A percentile compares a stretch with the other conserved stretches of the same genome.
phyloP scores from a whole-genome alignment of 108 stramenopile genomes.

The Asterionellopsis glacialis region DNA sequence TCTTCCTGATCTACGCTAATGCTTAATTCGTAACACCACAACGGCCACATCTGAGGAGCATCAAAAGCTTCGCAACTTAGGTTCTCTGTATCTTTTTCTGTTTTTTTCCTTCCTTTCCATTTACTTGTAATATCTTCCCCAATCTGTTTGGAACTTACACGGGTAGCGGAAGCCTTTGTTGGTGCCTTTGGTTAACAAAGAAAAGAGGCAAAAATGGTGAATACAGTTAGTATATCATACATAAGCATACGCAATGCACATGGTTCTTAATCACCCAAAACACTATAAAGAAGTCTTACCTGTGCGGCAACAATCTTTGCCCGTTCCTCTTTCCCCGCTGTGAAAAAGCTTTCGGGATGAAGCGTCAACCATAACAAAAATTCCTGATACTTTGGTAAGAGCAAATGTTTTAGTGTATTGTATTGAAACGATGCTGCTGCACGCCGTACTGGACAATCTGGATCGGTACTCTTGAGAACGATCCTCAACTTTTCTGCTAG shows the following conservation, averaged over 20 bases:
- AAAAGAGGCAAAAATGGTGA: not conserved
- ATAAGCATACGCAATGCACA: not conserved
- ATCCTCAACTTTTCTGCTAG: conserved; percentile 1
- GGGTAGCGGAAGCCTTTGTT: conserved; percentile 27
- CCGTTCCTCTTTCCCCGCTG: conserved; percentile 44
- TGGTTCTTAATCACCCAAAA: not conserved
- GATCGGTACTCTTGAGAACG: conserved; percentile 12
- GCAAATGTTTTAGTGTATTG: conserved; percentile 39
- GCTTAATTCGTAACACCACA: conserved; percentile 74
- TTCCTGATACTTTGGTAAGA: conserved; percentile 69
- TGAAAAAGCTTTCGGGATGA: conserved; percentile 51
- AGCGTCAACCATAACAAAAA: conserved; percentile 66
- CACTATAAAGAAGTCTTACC: conserved; percentile 8
- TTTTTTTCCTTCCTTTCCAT: conserved; percentile 19
- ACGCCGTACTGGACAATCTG: conserved; percentile 39
- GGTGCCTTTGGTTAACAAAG: not conserved
- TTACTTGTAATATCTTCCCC: conserved; percentile 73
- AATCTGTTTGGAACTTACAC: conserved; percentile 79
- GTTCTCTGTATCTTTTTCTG: conserved; percentile 9
- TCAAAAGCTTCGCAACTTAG: conserved; percentile 30
- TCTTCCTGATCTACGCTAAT: conserved; percentile 88
- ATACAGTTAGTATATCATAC: conserved; percentile 1
- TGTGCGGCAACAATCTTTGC: conserved; percentile 15
- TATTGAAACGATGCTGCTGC: conserved; percentile 70
- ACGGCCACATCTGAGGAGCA: conserved; percentile 63